phyloP scores from a whole-genome alignment of 2,329 filamentous ascomycete species.

The Phaeosphaeria sp. region DNA sequence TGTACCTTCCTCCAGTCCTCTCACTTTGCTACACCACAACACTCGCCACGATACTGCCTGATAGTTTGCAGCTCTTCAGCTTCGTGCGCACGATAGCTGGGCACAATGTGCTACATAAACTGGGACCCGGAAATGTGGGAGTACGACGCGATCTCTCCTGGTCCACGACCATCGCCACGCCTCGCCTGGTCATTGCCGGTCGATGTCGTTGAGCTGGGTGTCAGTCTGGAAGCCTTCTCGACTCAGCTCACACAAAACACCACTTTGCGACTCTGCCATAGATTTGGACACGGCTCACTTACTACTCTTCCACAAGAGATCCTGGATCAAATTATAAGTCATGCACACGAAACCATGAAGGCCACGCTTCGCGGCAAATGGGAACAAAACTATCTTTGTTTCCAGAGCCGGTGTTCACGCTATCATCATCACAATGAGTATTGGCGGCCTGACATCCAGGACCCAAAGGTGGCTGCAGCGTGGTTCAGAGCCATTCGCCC shows the following conservation, averaged over 20 bases:
- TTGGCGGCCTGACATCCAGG: neutral
- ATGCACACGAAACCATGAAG: neutral
- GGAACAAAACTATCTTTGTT: neutral
- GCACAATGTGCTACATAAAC: slow-evolving; percentile 5
- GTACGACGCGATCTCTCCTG: neutral
- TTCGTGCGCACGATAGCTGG: neutral
- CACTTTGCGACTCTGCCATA: slow-evolving; percentile 12
- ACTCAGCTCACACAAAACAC: neutral
- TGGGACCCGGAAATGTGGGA: neutral
- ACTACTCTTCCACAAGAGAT: slow-evolving; percentile 11
- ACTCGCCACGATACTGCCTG: neutral
- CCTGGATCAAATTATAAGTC: slow-evolving; percentile 10
- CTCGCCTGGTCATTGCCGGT: slow-evolving; percentile 8
- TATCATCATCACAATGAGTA: neutral
- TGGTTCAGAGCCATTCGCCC: too few relatives aligned
- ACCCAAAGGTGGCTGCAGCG: too few relatives aligned
- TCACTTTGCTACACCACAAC: neutral
- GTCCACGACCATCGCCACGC: neutral
- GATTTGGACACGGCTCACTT: slow-evolving; percentile 5
- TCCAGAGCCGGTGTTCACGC: slow-evolving; percentile 1
- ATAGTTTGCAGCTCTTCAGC: neutral
- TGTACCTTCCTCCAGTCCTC: neutral
- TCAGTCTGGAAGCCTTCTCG: slow-evolving; percentile 11
- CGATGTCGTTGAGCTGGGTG: slow-evolving; percentile 8
- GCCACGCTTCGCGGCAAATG: neutral